Base-by-base conservation (phyloP, 768 basidiomycete species). In the Leucosporidium scottii region DNA sequence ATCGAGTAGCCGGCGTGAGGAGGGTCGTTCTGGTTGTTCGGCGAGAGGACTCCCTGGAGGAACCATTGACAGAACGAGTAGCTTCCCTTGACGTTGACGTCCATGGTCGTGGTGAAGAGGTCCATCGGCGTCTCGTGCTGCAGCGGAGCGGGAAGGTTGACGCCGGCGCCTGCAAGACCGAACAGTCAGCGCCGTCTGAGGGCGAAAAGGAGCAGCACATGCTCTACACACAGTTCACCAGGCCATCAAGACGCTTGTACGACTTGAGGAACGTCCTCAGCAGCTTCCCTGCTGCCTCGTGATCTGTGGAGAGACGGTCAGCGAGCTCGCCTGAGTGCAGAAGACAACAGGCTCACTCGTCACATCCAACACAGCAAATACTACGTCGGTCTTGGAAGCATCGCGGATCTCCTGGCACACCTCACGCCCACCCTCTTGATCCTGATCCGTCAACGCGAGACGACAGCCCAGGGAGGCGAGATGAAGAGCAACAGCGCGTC, bases 141-240 rank as follows among this genome's bases (percentile, higher is more conserved):
- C 13, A 27, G 27, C 23, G 53, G 61, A 10, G 62, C 48, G 13
- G 61, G 59, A 3, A 61, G 58, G 59, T 68, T 68, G 64, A 68
- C 12, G 51, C 71, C 71, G 55, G 61, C 39, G 3, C 39, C 39
- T 4, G 6, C 2, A n/a, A 34, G 25, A 7, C 9, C 27, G 25
- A 39, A n/a, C 34, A 28, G 25, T 25, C 39, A 27, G 28, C 51
- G 9, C 55, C 31, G 20, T n/a, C n/a, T 3, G 6, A 17, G 34
- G 1, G 27, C 27, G 34, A 25, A 20, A 20, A 39, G n/a, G n/a
- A 55, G 23, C 39, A 49, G 25, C 4, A 20, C 0, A 21, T 17
- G 9, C 8, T 59, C 34, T 10, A 63, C 70, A 64, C 67, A 36
- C 71, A 72, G 54, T 72, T 72, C 20, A 72, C 71, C 13, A 72